Evolutionary conservation across 345 rosid genomes (phyloP).

Genomic region (Reutealis trisperma): DNA sequence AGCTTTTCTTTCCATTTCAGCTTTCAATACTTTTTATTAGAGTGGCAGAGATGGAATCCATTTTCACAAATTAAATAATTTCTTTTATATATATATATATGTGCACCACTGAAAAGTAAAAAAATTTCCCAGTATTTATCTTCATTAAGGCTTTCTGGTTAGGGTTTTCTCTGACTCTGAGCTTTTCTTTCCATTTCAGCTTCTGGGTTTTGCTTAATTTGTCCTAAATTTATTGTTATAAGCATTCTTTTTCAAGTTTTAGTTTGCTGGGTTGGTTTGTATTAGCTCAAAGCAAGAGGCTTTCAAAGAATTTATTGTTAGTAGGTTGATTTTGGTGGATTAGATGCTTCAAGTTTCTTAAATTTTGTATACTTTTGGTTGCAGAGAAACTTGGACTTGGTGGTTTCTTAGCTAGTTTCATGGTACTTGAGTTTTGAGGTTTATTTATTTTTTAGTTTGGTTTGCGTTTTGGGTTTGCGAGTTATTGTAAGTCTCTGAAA

Average conservation of each 20-base stretch:
- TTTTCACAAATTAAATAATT: background rate
- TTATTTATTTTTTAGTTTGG: background rate
- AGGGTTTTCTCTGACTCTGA: conserved; percentile 21
- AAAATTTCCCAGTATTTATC: conserved; percentile 8
- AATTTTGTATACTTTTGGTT: background rate
- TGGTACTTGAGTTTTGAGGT: background rate
- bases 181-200: conserved; percentile 4
- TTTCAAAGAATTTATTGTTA: background rate
- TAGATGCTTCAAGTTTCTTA: background rate
- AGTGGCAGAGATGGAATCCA: conserved; percentile 11
- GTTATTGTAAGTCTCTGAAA: background rate
- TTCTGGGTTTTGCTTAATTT: background rate
- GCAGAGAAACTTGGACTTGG: background rate
- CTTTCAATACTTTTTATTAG: background rate
- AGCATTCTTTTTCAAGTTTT: background rate
- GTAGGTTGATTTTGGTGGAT: background rate
- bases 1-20: background rate
- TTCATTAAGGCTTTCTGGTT: conserved; percentile 1
- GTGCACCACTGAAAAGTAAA: background rate
- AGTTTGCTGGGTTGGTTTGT: background rate
- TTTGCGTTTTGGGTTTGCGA: background rate
- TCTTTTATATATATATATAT: background rate
- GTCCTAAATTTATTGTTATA: background rate
- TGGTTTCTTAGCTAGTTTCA: too few relatives aligned
- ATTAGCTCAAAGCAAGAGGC: background rate